phyloP scores from a whole-genome alignment of 768 basidiomycete species.

The Phanerodontia chrysosporium region DNA sequence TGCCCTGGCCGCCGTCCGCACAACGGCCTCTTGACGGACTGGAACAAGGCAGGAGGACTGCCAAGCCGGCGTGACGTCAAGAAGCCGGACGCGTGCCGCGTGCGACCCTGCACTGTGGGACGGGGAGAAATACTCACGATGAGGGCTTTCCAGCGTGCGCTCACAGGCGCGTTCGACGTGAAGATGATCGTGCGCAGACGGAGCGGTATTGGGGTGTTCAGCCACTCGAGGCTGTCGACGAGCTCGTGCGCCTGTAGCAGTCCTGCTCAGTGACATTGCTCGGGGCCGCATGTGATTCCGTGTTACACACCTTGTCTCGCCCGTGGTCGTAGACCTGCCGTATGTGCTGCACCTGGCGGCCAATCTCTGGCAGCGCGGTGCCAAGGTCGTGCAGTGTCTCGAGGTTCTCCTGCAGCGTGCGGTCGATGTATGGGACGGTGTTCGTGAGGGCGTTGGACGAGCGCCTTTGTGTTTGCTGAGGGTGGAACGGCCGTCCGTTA shows the following conservation, averaged over 20 bases:
- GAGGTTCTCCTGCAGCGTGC: conserved; percentile 58
- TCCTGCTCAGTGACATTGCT: background rate
- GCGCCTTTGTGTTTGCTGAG: conserved; percentile 53
- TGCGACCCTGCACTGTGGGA: background rate
- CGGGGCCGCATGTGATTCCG: conserved; percentile 7
- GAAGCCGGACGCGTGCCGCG: background rate
- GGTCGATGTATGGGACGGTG: conserved; percentile 60
- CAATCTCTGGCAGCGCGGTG: conserved; percentile 55
- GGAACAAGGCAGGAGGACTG: too few species aligned
- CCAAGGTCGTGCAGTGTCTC: conserved; percentile 54
- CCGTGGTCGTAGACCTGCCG: conserved; percentile 69
- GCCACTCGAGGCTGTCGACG: conserved; percentile 63
- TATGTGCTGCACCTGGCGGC: conserved; percentile 58
- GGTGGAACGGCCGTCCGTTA: background rate
- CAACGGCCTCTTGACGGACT: too few species aligned
- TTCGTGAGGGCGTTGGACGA: conserved; percentile 53
- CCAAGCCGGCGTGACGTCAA: background rate
- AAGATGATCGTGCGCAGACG: conserved; percentile 74
- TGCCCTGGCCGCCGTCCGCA: too few species aligned
- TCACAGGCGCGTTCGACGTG: conserved; percentile 67
- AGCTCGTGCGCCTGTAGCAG: conserved; percentile 56
- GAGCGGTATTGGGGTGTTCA: conserved; percentile 75
- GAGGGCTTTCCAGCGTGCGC: conserved; percentile 61
- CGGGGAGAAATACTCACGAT: conserved; percentile 40
- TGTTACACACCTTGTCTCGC: conserved; percentile 49